Conservation (phyloP, 1,284 basidiomycete genomes). For the Cryptococcus amylolentus region DNA sequence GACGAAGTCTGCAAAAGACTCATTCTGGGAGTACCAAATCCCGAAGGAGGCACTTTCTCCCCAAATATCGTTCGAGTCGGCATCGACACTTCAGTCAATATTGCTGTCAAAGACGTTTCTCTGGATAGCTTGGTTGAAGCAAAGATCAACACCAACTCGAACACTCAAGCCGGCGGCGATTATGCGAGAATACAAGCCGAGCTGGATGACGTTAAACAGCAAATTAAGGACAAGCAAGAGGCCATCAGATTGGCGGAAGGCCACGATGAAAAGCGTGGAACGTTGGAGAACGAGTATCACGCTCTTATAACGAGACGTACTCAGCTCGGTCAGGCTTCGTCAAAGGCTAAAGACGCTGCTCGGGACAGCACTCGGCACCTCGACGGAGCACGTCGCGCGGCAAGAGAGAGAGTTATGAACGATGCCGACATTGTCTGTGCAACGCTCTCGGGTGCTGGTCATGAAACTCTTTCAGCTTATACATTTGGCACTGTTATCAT, state of each 20-base stretch:
- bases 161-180: conserved; percentile 52
- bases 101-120: conserved; percentile 79
- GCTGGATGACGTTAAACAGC: conserved; percentile 63
- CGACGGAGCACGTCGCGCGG: conserved; percentile 71
- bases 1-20: conserved; percentile 91
- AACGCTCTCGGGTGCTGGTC: conserved; percentile 88
- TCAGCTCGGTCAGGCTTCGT: conserved; percentile 64
- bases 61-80: conserved; percentile 89
- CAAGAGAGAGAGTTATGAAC: conserved; percentile 69
- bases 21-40: conserved; percentile 67
- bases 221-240: conserved; percentile 61
- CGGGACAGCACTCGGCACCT: conserved; percentile 66
- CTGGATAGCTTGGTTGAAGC: conserved; percentile 81
- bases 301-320: conserved; percentile 64
- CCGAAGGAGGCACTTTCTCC: conserved; percentile 57
- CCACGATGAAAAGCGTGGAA: conserved; percentile 46
- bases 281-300: conserved; percentile 66
- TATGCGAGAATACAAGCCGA: conserved; percentile 63
- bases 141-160: conserved; percentile 59
- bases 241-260: conserved; percentile 51
- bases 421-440: conserved; percentile 92
- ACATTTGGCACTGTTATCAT: conserved; percentile 97
- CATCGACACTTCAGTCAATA: conserved; percentile 71
- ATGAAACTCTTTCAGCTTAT: conserved; percentile 76
- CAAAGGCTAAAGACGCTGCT: conserved; percentile 75